Evolutionary conservation across 2,329 filamentous ascomycete species (phyloP).

Genomic region (Geoglossum cookeanum): DNA sequence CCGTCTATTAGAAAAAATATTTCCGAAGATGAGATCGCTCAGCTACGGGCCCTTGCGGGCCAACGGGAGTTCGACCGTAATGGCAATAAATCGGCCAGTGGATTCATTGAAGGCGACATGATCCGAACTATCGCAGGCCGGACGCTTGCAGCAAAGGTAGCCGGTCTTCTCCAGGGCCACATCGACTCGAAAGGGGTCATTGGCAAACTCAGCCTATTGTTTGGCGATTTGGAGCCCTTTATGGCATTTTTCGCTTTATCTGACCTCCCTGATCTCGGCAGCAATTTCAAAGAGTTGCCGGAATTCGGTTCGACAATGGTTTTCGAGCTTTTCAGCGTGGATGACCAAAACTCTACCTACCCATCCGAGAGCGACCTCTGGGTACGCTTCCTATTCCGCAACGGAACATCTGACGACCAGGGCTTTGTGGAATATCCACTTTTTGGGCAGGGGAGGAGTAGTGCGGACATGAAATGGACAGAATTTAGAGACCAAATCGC

Average conservation of each 20-base stretch:
- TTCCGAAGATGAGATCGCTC: slow-evolving; percentile 16
- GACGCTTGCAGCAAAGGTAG: slow-evolving; percentile 22
- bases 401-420: slow-evolving; percentile 25
- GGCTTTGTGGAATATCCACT: slow-evolving; percentile 31
- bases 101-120: slow-evolving; percentile 7
- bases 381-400: slow-evolving; percentile 38
- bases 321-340: slow-evolving; percentile 32
- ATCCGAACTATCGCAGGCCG: slow-evolving; percentile 24
- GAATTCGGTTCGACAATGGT: slow-evolving; percentile 28
- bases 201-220: slow-evolving; percentile 28
- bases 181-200: slow-evolving; percentile 19
- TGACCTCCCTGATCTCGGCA: slow-evolving; percentile 19
- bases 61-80: slow-evolving; percentile 28
- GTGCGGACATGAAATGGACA: slow-evolving; percentile 14
- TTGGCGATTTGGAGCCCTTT: slow-evolving; percentile 30
- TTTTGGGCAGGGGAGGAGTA: slow-evolving; percentile 13
- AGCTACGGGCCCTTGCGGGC: slow-evolving; percentile 28
- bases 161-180: slow-evolving; percentile 21
- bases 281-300: slow-evolving; percentile 30
- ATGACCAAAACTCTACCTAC: slow-evolving; percentile 18
- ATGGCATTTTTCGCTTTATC: slow-evolving; percentile 31
- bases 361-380: slow-evolving; percentile 25
- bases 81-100: slow-evolving; percentile 23
- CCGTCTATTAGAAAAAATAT: slow-evolving; percentile 19
- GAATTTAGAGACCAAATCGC: slow-evolving; percentile 14